phyloP scores from a whole-genome alignment of 257 asterid genomes.

The Anisodus tanguticus region DNA sequence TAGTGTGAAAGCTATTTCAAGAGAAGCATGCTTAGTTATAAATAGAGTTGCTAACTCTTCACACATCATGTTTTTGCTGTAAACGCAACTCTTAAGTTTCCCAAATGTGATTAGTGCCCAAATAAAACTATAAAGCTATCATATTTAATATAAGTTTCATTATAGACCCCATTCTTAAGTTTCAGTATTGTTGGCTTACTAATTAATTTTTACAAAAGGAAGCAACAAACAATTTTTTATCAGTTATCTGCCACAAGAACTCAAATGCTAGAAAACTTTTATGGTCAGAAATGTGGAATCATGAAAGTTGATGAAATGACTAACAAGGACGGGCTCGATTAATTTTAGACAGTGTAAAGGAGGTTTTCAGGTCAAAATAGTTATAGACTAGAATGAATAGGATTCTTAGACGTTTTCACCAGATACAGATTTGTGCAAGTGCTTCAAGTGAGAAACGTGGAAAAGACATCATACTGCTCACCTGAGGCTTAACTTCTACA shows the following conservation, averaged over 20 bases:
- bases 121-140: background rate
- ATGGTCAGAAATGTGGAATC: background rate
- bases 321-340: slow-evolving; percentile 6
- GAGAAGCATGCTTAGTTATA: slow-evolving; percentile 12
- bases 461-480: slow-evolving; percentile 31
- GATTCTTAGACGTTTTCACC: background rate
- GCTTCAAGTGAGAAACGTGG: slow-evolving; percentile 17
- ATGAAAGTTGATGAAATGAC: slow-evolving; percentile 17
- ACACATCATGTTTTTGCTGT: slow-evolving; percentile 6
- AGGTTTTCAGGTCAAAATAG: background rate
- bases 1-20: background rate
- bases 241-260: background rate
- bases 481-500: slow-evolving; percentile 94
- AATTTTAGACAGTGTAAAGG: background rate
- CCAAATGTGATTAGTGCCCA: background rate
- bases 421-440: background rate
- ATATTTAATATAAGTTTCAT: background rate
- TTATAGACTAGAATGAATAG: background rate
- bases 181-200: background rate
- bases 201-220: background rate
- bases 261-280: slow-evolving; percentile 3
- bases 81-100: background rate
- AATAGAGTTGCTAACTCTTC: background rate
- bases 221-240: slow-evolving; percentile 1
- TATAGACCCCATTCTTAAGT: background rate